Percentiles rank a stretch among this genome's conserved stretches.
phyloP scores from a whole-genome alignment of 495 filamentous ascomycete genomes.

The Wilcoxina mikolae region DNA sequence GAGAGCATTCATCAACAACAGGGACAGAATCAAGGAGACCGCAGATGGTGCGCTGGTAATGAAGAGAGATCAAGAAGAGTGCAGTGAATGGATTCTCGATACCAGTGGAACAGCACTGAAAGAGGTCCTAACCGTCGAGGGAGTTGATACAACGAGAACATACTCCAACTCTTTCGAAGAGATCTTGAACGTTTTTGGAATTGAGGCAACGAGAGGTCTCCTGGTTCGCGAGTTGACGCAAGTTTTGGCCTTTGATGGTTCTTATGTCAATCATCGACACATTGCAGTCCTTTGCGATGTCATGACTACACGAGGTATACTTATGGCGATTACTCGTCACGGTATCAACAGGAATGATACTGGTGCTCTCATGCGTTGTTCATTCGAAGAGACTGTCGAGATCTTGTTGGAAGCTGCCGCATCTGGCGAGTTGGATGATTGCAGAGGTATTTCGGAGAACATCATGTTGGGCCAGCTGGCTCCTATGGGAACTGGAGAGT shows the following conservation, averaged over 20 bases:
- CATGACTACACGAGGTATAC: slow-evolving; percentile 85
- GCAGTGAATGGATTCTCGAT: slow-evolving; percentile 89
- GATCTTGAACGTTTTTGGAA: slow-evolving; percentile 83
- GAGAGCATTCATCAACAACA: slow-evolving; percentile 80
- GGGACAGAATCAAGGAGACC: slow-evolving; percentile 44
- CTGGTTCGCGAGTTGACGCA: slow-evolving; percentile 74
- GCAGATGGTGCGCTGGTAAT: slow-evolving; percentile 55
- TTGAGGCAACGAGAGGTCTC: slow-evolving; percentile 77
- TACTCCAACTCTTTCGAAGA: slow-evolving; percentile 93
- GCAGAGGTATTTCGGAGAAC: slow-evolving; percentile 94
- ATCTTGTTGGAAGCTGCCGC: slow-evolving; percentile 91
- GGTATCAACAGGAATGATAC: slow-evolving; percentile 98
- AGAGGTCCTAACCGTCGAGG: slow-evolving; percentile 67
- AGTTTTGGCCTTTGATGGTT: slow-evolving; percentile 92
- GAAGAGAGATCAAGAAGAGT: slow-evolving; percentile 51
- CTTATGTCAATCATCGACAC: slow-evolving; percentile 98
- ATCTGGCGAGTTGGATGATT: slow-evolving; percentile 89
- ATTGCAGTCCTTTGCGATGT: slow-evolving; percentile 92
- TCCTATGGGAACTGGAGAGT: slow-evolving; percentile 87
- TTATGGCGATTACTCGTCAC: slow-evolving; percentile 93
- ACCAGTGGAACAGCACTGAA: slow-evolving; percentile 76
- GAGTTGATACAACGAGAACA: slow-evolving; percentile 78
- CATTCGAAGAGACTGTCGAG: slow-evolving; percentile 98
- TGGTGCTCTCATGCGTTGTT: slow-evolving; percentile 96
- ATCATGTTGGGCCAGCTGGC: slow-evolving; percentile 96